Conservation (phyloP, 139 green algal species). For the Gonium pectorale region DNA sequence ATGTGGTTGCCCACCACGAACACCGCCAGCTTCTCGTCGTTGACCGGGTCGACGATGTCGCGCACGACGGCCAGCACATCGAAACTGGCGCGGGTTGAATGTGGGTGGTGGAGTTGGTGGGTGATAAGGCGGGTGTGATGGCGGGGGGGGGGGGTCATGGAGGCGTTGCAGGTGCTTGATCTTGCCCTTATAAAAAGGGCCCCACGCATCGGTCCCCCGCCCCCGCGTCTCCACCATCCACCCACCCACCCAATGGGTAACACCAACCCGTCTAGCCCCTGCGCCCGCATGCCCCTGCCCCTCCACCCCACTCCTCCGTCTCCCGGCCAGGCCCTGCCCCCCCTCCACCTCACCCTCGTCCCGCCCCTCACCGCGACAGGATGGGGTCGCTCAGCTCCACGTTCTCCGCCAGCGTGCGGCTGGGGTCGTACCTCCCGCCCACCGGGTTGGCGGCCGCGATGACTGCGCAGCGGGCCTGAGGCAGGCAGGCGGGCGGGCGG, state of each 20-base stretch:
- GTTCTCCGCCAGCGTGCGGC: slow-evolving; percentile 79
- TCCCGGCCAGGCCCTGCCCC: too few species aligned
- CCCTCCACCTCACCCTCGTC: background rate
- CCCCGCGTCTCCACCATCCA: too few species aligned
- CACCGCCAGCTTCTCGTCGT: slow-evolving; percentile 90
- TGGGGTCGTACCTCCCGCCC: slow-evolving; percentile 95
- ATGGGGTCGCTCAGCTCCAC: slow-evolving; percentile 97
- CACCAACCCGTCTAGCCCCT: too few species aligned
- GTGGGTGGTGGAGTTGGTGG: too few species aligned
- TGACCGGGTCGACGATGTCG: slow-evolving; percentile 94
- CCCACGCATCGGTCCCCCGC: too few species aligned
- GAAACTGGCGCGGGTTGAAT: slow-evolving; percentile 75
- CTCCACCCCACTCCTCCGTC: too few species aligned
- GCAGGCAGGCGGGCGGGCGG: background rate
- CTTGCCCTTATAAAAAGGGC: too few species aligned
- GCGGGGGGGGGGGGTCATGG: too few species aligned
- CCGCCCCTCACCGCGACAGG: slow-evolving; percentile 84
- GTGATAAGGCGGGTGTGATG: too few species aligned
- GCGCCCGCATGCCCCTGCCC: too few species aligned
- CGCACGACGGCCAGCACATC: slow-evolving; percentile 97
- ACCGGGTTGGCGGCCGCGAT: slow-evolving; percentile 98
- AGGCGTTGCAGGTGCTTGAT: too few species aligned
- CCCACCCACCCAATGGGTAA: too few species aligned
- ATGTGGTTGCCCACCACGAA: slow-evolving; percentile 95
- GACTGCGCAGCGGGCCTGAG: slow-evolving; percentile 87